Evolutionary conservation across 2,329 filamentous ascomycete genomes (phyloP), one percentile per base, ranked within the genome.

Genomic region (Aspergillus calidoustus): DNA sequence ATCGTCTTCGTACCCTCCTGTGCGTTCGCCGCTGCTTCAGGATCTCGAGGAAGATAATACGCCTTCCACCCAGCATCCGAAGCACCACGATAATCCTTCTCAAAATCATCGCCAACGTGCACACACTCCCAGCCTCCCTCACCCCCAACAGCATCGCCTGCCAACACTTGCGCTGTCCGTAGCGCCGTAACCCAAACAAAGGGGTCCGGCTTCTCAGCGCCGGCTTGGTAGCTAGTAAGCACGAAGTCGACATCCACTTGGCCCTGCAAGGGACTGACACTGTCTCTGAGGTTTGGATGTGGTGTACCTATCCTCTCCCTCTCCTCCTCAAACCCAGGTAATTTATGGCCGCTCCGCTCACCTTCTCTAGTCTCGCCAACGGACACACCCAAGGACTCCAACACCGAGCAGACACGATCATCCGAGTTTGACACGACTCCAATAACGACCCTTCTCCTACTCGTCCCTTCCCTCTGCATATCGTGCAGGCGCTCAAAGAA

Each of bases 361-460:
- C 72, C 17, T 71, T 74, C 51, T 74, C 70, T 11, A 69, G 64
- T 59, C 68, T 66, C 4, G 4, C 78, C 78, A 41, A 81, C 74
- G 3, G 61, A 63, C 9, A 81, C 48, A 0, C 77, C 78, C 55
- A 82, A 59, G 2, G 75, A 74, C 56, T 72, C 73, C 38, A 82
- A 62, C 7, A 82, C 76, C 11, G 64, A 69, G 3, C 74, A 71
- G 22, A 81, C 73, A 2, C 80, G 73, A 59, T 81, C 79, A 66
- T 82, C 80, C 11, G 80, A 81, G 61, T 82, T 82, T 4, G 80
- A 81, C 47, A 82, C 62, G 6, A 82, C 73, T 0, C 80, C 80
- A 1, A 81, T 66, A 23, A 80, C 38, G 3, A 81, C 63, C 7
- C 43, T 50, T 30, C 57, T 60, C 23, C 31, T 48, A 7, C 19